A percentile compares a stretch with the other conserved stretches of the same genome.
phyloP scores from a whole-genome alignment of 768 basidiomycete species.

The Coprinellus micaceus region DNA sequence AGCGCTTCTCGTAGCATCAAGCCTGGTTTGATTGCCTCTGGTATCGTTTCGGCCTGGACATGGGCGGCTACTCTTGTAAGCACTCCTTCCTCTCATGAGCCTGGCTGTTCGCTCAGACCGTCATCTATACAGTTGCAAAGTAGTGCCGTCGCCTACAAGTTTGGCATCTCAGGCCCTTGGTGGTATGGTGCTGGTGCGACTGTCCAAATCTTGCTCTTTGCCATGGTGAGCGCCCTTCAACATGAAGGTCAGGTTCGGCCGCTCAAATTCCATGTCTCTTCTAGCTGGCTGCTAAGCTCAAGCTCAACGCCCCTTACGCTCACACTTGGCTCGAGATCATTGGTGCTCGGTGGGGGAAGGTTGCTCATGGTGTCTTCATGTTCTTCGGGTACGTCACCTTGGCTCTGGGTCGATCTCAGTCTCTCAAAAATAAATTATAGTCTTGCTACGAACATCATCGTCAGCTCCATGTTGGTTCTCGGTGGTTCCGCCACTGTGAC shows the following conservation, averaged over 20 bases:
- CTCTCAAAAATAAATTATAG: slow-evolving; percentile 25
- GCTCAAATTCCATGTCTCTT: background rate
- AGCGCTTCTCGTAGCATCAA: slow-evolving; percentile 82
- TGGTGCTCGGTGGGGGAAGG: slow-evolving; percentile 70
- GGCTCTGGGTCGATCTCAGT: background rate
- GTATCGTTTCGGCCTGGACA: slow-evolving; percentile 94
- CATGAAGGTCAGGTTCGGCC: background rate
- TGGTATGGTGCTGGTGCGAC: slow-evolving; percentile 92
- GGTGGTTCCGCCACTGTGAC: slow-evolving; percentile 87
- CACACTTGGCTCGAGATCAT: slow-evolving; percentile 92
- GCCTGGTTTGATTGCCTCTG: slow-evolving; percentile 88
- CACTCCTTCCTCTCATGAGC: background rate
- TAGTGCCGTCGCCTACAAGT: slow-evolving; percentile 82
- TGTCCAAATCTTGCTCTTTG: slow-evolving; percentile 87
- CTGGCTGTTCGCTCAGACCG: too few species aligned
- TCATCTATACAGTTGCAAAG: slow-evolving; percentile 63
- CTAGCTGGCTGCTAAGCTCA: slow-evolving; percentile 85
- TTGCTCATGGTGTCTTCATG: slow-evolving; percentile 82
- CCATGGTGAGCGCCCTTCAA: slow-evolving; percentile 44
- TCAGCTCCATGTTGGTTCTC: slow-evolving; percentile 80
- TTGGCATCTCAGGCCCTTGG: slow-evolving; percentile 83
- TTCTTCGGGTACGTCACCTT: slow-evolving; percentile 63
- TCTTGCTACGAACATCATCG: slow-evolving; percentile 88
- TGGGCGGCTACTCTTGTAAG: slow-evolving; percentile 73
- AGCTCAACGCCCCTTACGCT: slow-evolving; percentile 84